Evolutionary conservation across 2,329 filamentous ascomycete species (phyloP), one percentile per base, ranked within the genome.

Genomic region (Epichloe glyceriae): DNA sequence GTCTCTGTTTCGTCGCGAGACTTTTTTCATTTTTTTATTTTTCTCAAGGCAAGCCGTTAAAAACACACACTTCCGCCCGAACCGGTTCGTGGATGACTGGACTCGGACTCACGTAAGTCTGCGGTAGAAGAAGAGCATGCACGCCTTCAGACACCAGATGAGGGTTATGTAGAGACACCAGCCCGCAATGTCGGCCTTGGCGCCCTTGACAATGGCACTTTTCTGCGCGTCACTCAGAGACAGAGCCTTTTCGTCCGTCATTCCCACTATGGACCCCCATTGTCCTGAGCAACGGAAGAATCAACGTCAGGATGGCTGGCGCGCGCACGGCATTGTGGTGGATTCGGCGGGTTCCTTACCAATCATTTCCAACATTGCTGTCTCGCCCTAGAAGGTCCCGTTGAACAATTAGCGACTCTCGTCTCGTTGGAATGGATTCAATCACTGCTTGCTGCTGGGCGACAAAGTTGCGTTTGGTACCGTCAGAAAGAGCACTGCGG

Each of bases 111-210:
- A 69, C 66, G 68, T 70, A 20, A 70, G 56, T 35, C 67, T 61
- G 17, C 62, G 58, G 57, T 65, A 69, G 53, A 69, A 67, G 54
- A 64, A 69, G 41, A 69, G 52, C 57, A 68, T 66, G 56, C 65
- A 67, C 2, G 60, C 62, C 53, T 70, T 70, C 22, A 70, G 53
- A 54, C 62, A 58, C 67, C 67, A 70, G 10, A 70, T 67, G 20
- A 70, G 56, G 1, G 63, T 62, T 6, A 65, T 58, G 52, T 70
- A 70, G 40, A 62, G 58, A 17, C 58, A 57, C 67, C 67, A 70
- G 5, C 65, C 65, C 1, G 63, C 59, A 47, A 61, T 53, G 49
- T 53, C 52, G 12, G 42, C 55, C 26, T 60, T 59, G 34, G 55
- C 49, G 14, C 58, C 58, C 19, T 52, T 49, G 14, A 57, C 54